phyloP scores from a whole-genome alignment of 148 eudicot species.

The Chenopodium quinoa region DNA sequence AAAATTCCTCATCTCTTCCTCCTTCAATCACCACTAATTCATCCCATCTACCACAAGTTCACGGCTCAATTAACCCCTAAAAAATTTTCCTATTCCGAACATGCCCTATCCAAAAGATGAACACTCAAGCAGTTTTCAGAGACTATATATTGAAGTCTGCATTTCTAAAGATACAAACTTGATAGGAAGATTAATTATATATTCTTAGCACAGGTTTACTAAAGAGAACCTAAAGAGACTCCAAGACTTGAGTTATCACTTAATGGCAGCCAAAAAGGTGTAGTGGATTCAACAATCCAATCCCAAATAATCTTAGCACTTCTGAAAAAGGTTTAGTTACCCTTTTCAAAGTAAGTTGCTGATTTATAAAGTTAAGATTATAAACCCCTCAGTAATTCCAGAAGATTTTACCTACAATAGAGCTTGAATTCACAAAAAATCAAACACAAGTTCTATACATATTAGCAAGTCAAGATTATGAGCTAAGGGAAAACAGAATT shows the following conservation, averaged over 20 bases:
- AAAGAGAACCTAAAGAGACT: neutral
- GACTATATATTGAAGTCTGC: neutral
- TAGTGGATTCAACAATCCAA: neutral
- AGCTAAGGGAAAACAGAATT: neutral
- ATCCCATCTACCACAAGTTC: neutral
- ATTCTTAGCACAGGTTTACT: neutral
- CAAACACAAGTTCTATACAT: neutral
- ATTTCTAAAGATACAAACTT: neutral
- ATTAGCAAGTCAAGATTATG: neutral
- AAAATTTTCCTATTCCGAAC: neutral
- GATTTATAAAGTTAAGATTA: neutral
- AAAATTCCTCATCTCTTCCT: neutral
- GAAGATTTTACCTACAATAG: neutral
- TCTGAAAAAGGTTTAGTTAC: neutral
- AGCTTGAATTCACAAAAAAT: neutral
- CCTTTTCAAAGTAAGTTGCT: neutral
- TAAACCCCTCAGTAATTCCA: neutral
- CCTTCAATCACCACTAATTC: neutral
- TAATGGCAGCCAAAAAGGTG: neutral
- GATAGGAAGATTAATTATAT: neutral
- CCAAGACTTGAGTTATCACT: neutral
- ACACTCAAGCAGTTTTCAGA: neutral
- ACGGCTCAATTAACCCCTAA: neutral
- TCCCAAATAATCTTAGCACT: neutral
- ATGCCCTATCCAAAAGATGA: neutral